Base-by-base conservation (phyloP, 2,329 filamentous ascomycete species). In the Arachnomyces sp. region DNA sequence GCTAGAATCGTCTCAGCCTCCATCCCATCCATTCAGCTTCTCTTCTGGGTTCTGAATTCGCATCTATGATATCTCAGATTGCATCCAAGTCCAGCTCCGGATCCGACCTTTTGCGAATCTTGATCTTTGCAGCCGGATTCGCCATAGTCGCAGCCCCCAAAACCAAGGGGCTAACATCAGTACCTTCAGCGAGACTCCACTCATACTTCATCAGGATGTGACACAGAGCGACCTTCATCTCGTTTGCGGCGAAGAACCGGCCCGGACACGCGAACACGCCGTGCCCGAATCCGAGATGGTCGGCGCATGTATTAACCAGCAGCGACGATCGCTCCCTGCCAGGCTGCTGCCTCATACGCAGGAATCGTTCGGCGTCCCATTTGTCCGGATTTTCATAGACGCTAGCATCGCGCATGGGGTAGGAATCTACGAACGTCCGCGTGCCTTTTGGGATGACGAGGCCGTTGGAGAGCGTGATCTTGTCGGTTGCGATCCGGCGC, bases 181-280 rank as follows among this genome's bases (percentile, higher is more conserved):
- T n/a, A n/a, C 38, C 52, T 44, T 47, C 45, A 5, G 40, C 38
- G n/a, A 59, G 34, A 34, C 51, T 47, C 31, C 59, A 48, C 40
- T 64, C 59, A 40, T 61, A 63, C 39, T 57, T 52, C 17, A 60
- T 41, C 30, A 61, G 41, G 15, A 62, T 36, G 40, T 58, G 49
- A 15, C 47, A 51, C n/a, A 64, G 38, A 1, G 52, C 43, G 17
- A 62, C 50, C 42, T 63, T 63, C 37, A 61, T 50, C 42, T 59
- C 55, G 28, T 54, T 54, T 7, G 47, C 40, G 9, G 57, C 59
- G 30, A 64, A 57, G 43, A 61, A 61, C 9, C 59, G 47, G 2
- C 60, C 59, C 7, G 59, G 58, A 37, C 60, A 60, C 9, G 52
- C 53, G 37, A 61, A 54, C 20, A 48, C 45, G 11, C 60, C 60